Percentiles rank a stretch among this genome's conserved stretches.
phyloP scores from a whole-genome alignment of 208 protist species.

The Crithidia acanthocephali region DNA sequence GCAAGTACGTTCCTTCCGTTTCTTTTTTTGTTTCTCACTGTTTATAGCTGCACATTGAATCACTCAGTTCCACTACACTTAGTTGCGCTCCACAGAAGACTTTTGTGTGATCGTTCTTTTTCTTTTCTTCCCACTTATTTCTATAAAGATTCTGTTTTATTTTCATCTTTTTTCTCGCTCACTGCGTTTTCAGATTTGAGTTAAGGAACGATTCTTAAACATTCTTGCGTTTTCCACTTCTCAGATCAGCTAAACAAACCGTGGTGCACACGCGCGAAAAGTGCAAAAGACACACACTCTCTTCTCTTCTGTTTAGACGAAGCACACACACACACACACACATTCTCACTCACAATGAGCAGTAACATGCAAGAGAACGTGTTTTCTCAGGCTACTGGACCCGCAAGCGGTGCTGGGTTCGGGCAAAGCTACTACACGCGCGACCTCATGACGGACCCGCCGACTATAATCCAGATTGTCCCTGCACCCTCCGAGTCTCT shows the following conservation, averaged over 20 bases:
- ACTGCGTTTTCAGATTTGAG: not conserved
- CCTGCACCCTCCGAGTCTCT: slow-evolving; percentile 19
- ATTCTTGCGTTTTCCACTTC: not conserved
- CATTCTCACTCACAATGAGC: not conserved
- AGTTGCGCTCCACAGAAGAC: not conserved
- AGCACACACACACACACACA: not conserved
- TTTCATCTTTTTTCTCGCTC: slow-evolving; percentile 8
- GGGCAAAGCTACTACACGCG: slow-evolving; percentile 49
- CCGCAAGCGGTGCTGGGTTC: slow-evolving; percentile 17
- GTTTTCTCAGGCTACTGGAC: slow-evolving; percentile 1
- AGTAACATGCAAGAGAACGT: slow-evolving; percentile 23
- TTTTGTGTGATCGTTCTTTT: slow-evolving; percentile 3
- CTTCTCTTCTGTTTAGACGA: not conserved
- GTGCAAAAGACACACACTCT: not conserved
- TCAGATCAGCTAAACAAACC: not conserved
- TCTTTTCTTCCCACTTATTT: not conserved
- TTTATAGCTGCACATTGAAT: slow-evolving; percentile 11
- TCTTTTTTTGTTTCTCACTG: slow-evolving; percentile 6
- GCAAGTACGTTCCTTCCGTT: slow-evolving; percentile 8
- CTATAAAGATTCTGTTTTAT: not conserved
- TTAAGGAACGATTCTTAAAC: not conserved
- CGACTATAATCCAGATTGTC: slow-evolving; percentile 50
- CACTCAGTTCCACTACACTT: slow-evolving; percentile 10
- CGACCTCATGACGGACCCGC: slow-evolving; percentile 55
- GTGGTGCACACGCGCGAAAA: too few relatives aligned